phyloP scores from a whole-genome alignment of 441 rosid species.

The Pelargonium myrrhifolium region DNA sequence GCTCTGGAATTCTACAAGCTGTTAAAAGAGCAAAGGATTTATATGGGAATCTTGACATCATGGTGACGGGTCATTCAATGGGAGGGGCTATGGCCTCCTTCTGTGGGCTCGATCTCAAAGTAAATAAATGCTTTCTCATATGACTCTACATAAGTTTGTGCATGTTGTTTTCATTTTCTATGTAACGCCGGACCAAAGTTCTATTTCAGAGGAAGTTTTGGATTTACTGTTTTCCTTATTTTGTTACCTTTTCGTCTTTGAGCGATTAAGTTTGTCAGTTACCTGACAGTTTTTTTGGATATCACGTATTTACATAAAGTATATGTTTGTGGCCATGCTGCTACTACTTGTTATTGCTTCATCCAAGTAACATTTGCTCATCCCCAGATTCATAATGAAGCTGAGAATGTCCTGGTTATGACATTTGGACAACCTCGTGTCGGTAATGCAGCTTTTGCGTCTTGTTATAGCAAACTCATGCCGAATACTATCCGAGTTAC shows the following conservation, averaged over 20 bases:
- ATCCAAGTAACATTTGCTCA: slow-evolving; percentile 10
- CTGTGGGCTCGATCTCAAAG: slow-evolving; percentile 75
- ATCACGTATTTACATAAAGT: not conserved
- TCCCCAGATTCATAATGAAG: slow-evolving; percentile 67
- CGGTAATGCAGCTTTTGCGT: slow-evolving; percentile 82
- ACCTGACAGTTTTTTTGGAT: not conserved
- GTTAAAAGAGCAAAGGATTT: slow-evolving; percentile 41
- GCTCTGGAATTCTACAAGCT: slow-evolving; percentile 59
- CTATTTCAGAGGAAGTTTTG: not conserved
- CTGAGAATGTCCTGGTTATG: slow-evolving; percentile 58
- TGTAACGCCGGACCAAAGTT: not conserved
- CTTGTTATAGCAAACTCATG: slow-evolving; percentile 56
- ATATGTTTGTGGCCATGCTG: not conserved
- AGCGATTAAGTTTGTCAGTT: not conserved
- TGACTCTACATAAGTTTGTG: not conserved
- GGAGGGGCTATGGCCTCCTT: slow-evolving; percentile 97
- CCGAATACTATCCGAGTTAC: slow-evolving; percentile 68
- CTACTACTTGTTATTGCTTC: not conserved
- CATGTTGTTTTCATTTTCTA: not conserved
- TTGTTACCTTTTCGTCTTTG: not conserved
- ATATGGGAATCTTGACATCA: slow-evolving; percentile 60
- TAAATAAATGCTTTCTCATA: slow-evolving; percentile 23
- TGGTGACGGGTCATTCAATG: slow-evolving; percentile 96
- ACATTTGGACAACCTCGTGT: slow-evolving; percentile 98
- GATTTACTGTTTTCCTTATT: not conserved